Conservation (phyloP, 2,329 filamentous ascomycete species). For the Fusarium udum region DNA sequence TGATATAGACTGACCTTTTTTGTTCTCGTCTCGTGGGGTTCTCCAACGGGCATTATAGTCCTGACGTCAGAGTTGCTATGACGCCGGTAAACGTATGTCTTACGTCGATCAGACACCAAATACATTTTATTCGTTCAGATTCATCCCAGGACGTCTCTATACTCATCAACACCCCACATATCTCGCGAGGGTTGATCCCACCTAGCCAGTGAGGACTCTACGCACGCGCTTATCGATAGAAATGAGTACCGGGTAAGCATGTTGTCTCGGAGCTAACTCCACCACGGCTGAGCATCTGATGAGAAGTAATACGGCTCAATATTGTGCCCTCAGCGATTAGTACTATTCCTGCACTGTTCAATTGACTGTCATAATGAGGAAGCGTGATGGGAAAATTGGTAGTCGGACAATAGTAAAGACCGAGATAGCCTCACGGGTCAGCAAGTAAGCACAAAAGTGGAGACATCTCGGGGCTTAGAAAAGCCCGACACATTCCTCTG, state of each 20-base stretch:
- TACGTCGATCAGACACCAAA: not conserved
- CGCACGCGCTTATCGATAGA: accelerated
- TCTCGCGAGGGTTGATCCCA: not conserved
- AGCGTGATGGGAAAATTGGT: not conserved
- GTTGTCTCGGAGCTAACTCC: no score
- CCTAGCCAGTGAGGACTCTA: accelerated
- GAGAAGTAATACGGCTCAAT: not conserved
- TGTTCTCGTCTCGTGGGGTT: no score
- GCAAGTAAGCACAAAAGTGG: slow-evolving; percentile 8
- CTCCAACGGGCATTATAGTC: not conserved
- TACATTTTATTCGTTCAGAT: accelerated
- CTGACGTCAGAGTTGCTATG: slow-evolving; percentile 20
- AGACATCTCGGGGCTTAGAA: slow-evolving; percentile 3
- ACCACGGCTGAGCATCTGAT: accelerated
- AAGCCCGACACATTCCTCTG: slow-evolving; percentile 1
- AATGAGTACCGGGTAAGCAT: not conserved
- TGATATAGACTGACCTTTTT: no score
- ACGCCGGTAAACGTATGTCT: not conserved
- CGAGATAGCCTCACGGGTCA: not conserved
- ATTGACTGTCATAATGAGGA: not conserved
- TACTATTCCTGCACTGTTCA: not conserved
- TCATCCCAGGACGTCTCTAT: accelerated
- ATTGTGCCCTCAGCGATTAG: accelerated
- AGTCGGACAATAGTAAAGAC: slow-evolving; percentile 4
- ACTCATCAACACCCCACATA: accelerated